Evolutionary conservation across 1,139 yeast species (phyloP).

Genomic region (Taphrina populina): DNA sequence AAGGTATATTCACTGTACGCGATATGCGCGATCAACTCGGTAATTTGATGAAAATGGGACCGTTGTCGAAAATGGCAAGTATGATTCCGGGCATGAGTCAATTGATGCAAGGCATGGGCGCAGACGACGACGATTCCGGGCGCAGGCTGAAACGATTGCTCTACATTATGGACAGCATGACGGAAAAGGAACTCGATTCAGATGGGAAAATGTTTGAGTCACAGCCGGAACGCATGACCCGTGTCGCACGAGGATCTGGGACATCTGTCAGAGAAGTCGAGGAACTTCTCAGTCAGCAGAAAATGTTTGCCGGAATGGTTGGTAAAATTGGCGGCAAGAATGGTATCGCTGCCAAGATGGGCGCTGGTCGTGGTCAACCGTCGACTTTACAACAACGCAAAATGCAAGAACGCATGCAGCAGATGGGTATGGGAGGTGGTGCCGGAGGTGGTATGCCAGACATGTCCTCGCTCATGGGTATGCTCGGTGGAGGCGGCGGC

Average conservation of each 20-base stretch:
- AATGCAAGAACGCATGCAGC: constrained; percentile 32
- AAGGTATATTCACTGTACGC: constrained; percentile 87
- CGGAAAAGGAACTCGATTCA: constrained; percentile 76
- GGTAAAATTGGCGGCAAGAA: constrained; percentile 60
- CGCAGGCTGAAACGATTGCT: constrained; percentile 82
- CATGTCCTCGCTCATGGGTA: constrained; percentile 32
- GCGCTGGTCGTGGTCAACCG: constrained; percentile 42
- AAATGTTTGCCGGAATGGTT: constrained; percentile 95
- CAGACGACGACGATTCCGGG: constrained; percentile 71
- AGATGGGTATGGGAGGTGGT: constrained; percentile 34
- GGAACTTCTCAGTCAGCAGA: constrained; percentile 85
- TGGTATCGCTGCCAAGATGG: constrained; percentile 49
- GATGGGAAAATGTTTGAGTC: constrained; percentile 81
- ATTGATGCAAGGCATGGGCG: constrained; percentile 64
- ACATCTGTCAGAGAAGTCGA: constrained; percentile 91
- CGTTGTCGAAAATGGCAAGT: constrained; percentile 84
- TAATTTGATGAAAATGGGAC: constrained; percentile 92
- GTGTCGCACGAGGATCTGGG: constrained; percentile 97
- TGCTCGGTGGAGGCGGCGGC: constrained; percentile 23
- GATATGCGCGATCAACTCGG: constrained; percentile 95
- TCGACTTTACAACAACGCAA: constrained; percentile 25
- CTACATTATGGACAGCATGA: constrained; percentile 94
- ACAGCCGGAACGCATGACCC: constrained; percentile 78
- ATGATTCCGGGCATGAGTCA: constrained; percentile 91
- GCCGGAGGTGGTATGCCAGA: constrained; percentile 33